phyloP scores from a whole-genome alignment of 441 rosid species.

The Erodium moschatum region DNA sequence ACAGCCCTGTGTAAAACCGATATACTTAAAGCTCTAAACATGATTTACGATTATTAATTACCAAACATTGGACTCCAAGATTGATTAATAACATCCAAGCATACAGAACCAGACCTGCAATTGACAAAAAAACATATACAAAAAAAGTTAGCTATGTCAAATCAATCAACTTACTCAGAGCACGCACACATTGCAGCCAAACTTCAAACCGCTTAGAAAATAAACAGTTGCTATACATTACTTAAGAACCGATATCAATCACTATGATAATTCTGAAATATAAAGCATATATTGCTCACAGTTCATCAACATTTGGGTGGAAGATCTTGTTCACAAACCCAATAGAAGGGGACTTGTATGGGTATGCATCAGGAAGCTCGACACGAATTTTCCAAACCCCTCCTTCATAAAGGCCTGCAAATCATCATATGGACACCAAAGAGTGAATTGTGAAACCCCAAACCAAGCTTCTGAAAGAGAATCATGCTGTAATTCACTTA shows the following conservation, averaged over 20 bases:
- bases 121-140: conserved; percentile 11
- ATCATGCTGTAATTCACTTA: not conserved
- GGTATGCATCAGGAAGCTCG: conserved; percentile 77
- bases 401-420: conserved; percentile 59
- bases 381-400: conserved; percentile 72
- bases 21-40: not conserved
- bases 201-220: not conserved
- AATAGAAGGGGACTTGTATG: conserved; percentile 66
- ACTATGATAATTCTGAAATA: not conserved
- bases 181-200: not conserved
- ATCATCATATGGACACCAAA: conserved; percentile 8
- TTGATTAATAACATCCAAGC: conserved; percentile 73
- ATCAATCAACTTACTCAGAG: not conserved
- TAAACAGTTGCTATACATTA: not conserved
- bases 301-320: conserved; percentile 77
- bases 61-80: conserved; percentile 88
- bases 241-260: not conserved
- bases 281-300: conserved; percentile 38
- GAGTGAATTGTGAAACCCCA: not conserved
- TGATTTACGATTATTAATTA: conserved; percentile 25
- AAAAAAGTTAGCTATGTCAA: not conserved
- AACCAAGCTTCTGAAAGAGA: conserved; percentile 11
- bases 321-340: conserved; percentile 69
- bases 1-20: not conserved
- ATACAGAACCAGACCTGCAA: conserved; percentile 64